Evolutionary conservation across 2,329 filamentous ascomycete genomes (phyloP).

Genomic region (Phyllosticta citriasiana): DNA sequence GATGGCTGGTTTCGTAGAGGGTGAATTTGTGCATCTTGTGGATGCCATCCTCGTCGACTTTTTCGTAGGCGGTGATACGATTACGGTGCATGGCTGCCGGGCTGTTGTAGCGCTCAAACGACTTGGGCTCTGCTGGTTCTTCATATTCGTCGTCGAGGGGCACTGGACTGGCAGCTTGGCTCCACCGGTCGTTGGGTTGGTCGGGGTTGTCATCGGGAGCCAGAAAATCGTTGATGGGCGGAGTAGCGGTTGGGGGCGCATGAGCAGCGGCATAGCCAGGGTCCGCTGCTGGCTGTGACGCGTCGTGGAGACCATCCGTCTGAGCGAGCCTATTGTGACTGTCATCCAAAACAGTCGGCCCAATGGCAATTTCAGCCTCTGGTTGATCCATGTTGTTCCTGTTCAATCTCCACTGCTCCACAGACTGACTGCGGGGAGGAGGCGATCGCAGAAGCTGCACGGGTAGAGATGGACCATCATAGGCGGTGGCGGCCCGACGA

Average conservation of each 20-base stretch:
- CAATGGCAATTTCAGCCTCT: background rate
- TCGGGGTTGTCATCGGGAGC: background rate
- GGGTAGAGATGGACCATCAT: conserved; percentile 1
- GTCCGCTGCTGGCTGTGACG: conserved; percentile 2
- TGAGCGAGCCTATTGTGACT: background rate
- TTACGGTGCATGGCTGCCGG: conserved; percentile 28
- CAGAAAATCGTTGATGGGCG: conserved; percentile 8
- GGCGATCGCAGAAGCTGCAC: background rate
- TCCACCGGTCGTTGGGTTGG: background rate
- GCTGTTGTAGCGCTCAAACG: conserved; percentile 30
- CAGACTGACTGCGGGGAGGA: background rate
- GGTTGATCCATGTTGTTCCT: conserved; percentile 6
- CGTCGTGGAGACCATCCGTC: conserved; percentile 1
- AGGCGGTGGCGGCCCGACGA: background rate
- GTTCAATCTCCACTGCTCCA: conserved; percentile 1
- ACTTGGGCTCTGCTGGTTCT: conserved; percentile 27
- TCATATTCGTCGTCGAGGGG: conserved; percentile 33
- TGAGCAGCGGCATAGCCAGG: conserved; percentile 1
- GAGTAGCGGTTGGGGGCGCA: conserved; percentile 1
- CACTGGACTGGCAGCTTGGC: conserved; percentile 10
- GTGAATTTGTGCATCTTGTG: conserved; percentile 84
- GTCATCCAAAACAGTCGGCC: background rate
- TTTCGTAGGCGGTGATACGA: conserved; percentile 30
- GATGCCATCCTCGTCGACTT: conserved; percentile 33
- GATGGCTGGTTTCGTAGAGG: conserved; percentile 88